These are phyloP conservation scores for Chrysopogon serrulatus DNA, from an alignment of 176 grass and related monocot genomes.

Conservation along the genomic window DNA sequence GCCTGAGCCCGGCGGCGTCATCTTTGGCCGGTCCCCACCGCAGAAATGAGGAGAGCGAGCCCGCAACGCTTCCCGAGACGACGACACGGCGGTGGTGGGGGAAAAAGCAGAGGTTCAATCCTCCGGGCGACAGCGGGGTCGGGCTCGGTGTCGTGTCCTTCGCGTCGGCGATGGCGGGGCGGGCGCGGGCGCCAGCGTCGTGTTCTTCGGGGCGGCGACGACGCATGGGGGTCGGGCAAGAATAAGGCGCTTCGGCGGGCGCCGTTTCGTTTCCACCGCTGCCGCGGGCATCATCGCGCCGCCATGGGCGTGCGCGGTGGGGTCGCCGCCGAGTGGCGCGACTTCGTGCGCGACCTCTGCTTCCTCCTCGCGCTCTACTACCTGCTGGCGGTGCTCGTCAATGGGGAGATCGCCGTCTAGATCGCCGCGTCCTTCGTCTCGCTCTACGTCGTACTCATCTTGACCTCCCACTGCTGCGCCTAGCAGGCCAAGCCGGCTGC, in stretches of 20 bases:
- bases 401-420: constrained; percentile 57
- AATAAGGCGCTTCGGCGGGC: constrained; percentile 73
- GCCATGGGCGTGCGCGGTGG: background rate
- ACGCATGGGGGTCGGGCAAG: too few relatives aligned
- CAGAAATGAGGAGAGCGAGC: too few relatives aligned
- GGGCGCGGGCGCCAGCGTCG: too few relatives aligned
- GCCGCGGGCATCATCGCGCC: constrained; percentile 61
- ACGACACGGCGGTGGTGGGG: too few relatives aligned
- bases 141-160: constrained; percentile 78
- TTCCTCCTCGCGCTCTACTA: constrained; percentile 67
- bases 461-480: constrained; percentile 59
- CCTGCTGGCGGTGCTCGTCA: constrained; percentile 44
- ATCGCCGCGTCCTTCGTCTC: constrained; percentile 61
- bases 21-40: too few relatives aligned
- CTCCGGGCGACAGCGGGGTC: too few relatives aligned
- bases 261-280: constrained; percentile 68
- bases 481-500: background rate
- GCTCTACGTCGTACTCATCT: constrained; percentile 63
- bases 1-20: too few relatives aligned
- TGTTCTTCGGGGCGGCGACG: too few relatives aligned
- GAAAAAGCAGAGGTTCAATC: too few relatives aligned
- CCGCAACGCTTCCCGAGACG: too few relatives aligned
- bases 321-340: constrained; percentile 38
- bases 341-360: constrained; percentile 70
- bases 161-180: constrained; percentile 39